Conservation (phyloP, 495 filamentous ascomycete species). For the Annulohypoxylon moriforme region DNA sequence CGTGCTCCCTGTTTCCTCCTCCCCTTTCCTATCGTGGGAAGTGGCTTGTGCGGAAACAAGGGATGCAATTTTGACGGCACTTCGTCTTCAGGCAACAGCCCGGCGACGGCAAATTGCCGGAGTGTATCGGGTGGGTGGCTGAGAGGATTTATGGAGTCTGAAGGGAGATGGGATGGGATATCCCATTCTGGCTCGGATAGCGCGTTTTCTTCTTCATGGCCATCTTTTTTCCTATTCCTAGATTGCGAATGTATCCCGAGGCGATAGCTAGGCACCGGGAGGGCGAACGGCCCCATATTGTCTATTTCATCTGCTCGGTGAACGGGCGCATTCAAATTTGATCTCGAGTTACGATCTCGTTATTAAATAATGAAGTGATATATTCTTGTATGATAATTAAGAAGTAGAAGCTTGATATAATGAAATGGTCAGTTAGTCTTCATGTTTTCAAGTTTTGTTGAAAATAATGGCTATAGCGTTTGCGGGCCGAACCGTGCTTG, state of each 20-base stretch:
- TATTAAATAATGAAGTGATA: too few species aligned
- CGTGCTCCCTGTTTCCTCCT: slow-evolving; percentile 19
- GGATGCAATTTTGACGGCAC: slow-evolving; percentile 52
- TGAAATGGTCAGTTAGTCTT: neutral
- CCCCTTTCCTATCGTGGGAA: slow-evolving; percentile 23
- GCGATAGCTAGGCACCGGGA: slow-evolving; percentile 43
- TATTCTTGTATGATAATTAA: too few species aligned
- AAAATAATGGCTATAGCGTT: neutral
- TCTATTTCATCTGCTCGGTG: neutral
- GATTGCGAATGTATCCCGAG: slow-evolving; percentile 35
- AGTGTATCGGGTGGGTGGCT: slow-evolving; percentile 57
- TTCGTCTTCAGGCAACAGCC: slow-evolving; percentile 48
- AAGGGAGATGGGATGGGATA: slow-evolving; percentile 36
- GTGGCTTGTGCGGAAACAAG: slow-evolving; percentile 57
- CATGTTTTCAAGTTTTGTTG: neutral
- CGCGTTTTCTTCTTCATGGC: slow-evolving; percentile 6
- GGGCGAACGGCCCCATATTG: slow-evolving; percentile 42
- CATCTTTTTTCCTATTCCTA: slow-evolving; percentile 20
- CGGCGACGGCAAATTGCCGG: slow-evolving; percentile 54
- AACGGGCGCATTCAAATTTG: neutral
- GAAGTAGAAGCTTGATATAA: neutral
- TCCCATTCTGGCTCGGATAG: slow-evolving; percentile 16
- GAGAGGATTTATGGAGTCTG: slow-evolving; percentile 58
- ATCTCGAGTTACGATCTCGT: neutral
- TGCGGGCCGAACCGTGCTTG: slow-evolving; percentile 32